Evolutionary conservation across 179 eudicot species (phyloP).

Genomic region (Pouteria campechiana): DNA sequence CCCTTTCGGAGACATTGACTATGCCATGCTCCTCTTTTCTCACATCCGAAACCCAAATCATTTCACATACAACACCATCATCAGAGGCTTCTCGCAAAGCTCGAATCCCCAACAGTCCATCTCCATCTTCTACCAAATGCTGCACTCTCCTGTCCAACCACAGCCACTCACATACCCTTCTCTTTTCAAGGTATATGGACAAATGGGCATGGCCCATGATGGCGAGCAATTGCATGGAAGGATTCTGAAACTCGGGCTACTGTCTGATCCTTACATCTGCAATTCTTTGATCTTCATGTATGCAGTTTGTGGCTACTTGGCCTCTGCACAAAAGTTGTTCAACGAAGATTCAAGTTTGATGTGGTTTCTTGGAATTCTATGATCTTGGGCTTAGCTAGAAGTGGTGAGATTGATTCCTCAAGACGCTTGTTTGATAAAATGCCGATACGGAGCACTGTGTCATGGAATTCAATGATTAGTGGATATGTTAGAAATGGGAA

Average conservation of each 20-base stretch:
- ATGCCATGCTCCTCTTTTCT: slow-evolving; percentile 41
- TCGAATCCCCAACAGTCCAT: slow-evolving; percentile 43
- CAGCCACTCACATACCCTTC: slow-evolving; percentile 65
- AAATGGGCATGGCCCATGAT: slow-evolving; percentile 33
- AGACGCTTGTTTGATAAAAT: slow-evolving; percentile 43
- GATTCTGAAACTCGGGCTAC: slow-evolving; percentile 40
- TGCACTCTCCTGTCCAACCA: slow-evolving; percentile 33
- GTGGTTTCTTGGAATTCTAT: slow-evolving; percentile 74
- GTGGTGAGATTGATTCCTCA: slow-evolving; percentile 34
- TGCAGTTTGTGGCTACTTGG: slow-evolving; percentile 43
- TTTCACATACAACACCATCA: slow-evolving; percentile 63
- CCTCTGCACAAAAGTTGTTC: slow-evolving; percentile 42
- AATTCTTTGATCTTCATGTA: slow-evolving; percentile 60
- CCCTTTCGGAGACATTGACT: slow-evolving; percentile 34
- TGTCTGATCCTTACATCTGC: slow-evolving; percentile 33
- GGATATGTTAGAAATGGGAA: slow-evolving; percentile 58
- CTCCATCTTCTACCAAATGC: slow-evolving; percentile 44
- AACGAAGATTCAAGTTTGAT: slow-evolving; percentile 29
- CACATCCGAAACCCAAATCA: slow-evolving; percentile 35
- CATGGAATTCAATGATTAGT: slow-evolving; percentile 80
- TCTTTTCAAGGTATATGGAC: slow-evolving; percentile 58
- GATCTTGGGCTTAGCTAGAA: slow-evolving; percentile 52
- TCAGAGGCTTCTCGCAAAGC: slow-evolving; percentile 61
- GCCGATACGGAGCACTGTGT: slow-evolving; percentile 29
- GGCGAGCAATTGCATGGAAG: slow-evolving; percentile 79